phyloP scores from a whole-genome alignment of 441 rosid species.

The Populus trichocarpa region DNA sequence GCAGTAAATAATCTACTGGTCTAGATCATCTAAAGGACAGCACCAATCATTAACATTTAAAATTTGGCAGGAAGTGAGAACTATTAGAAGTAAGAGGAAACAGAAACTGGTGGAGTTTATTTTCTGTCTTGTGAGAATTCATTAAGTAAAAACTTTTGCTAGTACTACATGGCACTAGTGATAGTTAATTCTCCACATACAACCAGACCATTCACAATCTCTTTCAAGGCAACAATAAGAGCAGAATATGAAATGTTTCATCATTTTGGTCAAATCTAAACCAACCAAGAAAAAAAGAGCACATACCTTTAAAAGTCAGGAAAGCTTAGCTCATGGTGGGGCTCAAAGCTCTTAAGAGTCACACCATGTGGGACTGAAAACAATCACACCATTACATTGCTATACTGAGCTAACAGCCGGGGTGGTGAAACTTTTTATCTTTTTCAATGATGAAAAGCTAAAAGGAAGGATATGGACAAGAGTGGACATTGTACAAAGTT shows the following conservation, averaged over 20 bases:
- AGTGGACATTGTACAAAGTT: not conserved
- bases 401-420: slow-evolving; percentile 12
- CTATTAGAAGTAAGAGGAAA: slow-evolving; percentile 19
- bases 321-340: slow-evolving; percentile 31
- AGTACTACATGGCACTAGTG: not conserved
- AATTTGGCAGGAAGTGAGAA: slow-evolving; percentile 22
- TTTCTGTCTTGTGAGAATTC: slow-evolving; percentile 18
- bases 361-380: slow-evolving; percentile 25
- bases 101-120: slow-evolving; percentile 35
- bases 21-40: slow-evolving; percentile 15
- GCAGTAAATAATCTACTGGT: not conserved
- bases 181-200: slow-evolving; percentile 4
- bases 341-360: slow-evolving; percentile 10
- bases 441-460: slow-evolving; percentile 7
- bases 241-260: slow-evolving; percentile 11
- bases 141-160: not conserved
- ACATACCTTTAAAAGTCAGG: slow-evolving; percentile 19
- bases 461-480: not conserved
- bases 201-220: not conserved
- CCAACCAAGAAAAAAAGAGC: slow-evolving; percentile 19
- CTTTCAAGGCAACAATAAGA: slow-evolving; percentile 9
- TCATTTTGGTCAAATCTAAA: slow-evolving; percentile 8
- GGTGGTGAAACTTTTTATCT: not conserved
- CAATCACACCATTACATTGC: slow-evolving; percentile 14
- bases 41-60: slow-evolving; percentile 18